phyloP scores from a whole-genome alignment of 2,329 filamentous ascomycete genomes.

The Setomelanomma holmii region DNA sequence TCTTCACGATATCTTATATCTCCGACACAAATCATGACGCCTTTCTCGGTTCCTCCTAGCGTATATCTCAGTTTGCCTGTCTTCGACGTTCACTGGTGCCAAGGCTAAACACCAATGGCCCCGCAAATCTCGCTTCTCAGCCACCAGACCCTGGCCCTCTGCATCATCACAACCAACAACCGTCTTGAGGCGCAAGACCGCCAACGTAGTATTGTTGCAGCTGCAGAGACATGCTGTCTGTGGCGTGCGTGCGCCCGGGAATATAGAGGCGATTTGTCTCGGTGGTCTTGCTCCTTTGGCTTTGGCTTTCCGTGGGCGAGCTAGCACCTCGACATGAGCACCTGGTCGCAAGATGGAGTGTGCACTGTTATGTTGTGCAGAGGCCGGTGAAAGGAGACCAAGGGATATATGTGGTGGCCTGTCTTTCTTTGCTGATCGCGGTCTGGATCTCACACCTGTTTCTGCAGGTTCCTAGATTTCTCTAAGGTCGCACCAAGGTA shows the following conservation, averaged over 20 bases:
- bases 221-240: slow-evolving; percentile 6
- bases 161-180: slow-evolving; percentile 7
- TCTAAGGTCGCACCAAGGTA: background rate
- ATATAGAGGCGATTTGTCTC: slow-evolving; percentile 6
- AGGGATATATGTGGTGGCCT: slow-evolving; percentile 5
- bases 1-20: slow-evolving; percentile 5
- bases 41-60: slow-evolving; percentile 6
- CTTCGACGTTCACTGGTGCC: slow-evolving; percentile 16
- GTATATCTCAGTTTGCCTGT: slow-evolving; percentile 6
- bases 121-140: slow-evolving; percentile 23
- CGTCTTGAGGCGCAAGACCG: slow-evolving; percentile 4
- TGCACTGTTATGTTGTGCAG: slow-evolving; percentile 17
- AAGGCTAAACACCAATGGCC: slow-evolving; percentile 9
- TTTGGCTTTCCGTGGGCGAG: slow-evolving; percentile 9
- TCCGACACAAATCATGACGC: slow-evolving; percentile 3
- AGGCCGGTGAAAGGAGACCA: slow-evolving; percentile 6
- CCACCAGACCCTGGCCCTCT: slow-evolving; percentile 8
- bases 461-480: background rate
- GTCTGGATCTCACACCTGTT: background rate
- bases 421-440: background rate
- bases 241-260: slow-evolving; percentile 4
- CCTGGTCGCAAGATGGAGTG: slow-evolving; percentile 19
- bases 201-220: slow-evolving; percentile 1
- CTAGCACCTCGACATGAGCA: slow-evolving; percentile 9
- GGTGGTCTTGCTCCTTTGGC: slow-evolving; percentile 15